Base-by-base conservation (phyloP, 2,329 filamentous ascomycete genomes). In the Xylariaceae sp. region DNA sequence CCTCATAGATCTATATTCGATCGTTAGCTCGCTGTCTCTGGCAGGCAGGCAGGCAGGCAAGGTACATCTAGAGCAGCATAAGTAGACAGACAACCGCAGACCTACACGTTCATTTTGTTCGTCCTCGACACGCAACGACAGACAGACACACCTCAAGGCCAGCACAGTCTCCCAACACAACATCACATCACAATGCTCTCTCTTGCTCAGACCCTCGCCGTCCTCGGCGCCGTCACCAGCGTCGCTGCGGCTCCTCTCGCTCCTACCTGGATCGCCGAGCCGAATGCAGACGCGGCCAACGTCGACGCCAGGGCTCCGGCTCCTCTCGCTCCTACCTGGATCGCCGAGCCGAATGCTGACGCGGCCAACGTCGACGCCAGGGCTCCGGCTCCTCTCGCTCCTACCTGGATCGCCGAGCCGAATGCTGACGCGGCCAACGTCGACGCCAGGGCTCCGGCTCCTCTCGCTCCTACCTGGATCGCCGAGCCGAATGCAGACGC, bases 341-440 rank as follows among this genome's bases (percentile, higher is more conserved):
- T 51, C 2, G 65, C 63, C 13, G 65, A 67, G 51, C 42, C 66
- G 19, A 67, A 64, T 67, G 65, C 59, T 29, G 54, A 42, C 65
- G 65, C 0, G 65, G 65, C 1, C 64, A n/a, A n/a, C n/a, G n/a
- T 67, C 1, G 66, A 65, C 26, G 61, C 64, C 1, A n/a, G n/a
- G n/a, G n/a, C n/a, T n/a, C n/a, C n/a, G n/a, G n/a, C n/a, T n/a
- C n/a, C n/a, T n/a, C n/a, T n/a, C n/a, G n/a, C n/a, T n/a, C n/a
- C n/a, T n/a, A n/a, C n/a, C n/a, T n/a, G n/a, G n/a, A n/a, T n/a
- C n/a, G n/a, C n/a, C n/a, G n/a, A n/a, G n/a, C n/a, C n/a, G n/a
- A n/a, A n/a, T n/a, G n/a, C n/a, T n/a, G n/a, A n/a, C n/a, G n/a
- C n/a, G n/a, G n/a, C n/a, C n/a, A n/a, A n/a, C n/a, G n/a, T n/a